Evolutionary conservation across 1,284 basidiomycete genomes (phyloP).

Genomic region (Rhizoctonia solani): DNA sequence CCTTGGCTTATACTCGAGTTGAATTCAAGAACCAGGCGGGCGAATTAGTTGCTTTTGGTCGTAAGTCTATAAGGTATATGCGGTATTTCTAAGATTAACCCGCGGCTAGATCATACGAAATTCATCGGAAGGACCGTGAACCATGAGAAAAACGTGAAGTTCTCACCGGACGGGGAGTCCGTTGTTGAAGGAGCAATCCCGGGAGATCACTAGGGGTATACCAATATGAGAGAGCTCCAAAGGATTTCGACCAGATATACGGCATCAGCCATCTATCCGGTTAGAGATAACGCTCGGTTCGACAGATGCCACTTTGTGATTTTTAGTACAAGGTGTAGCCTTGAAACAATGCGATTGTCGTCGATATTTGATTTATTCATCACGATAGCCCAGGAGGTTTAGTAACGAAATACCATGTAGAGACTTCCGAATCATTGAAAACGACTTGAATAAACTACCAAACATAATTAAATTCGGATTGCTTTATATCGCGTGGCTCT

Average conservation of each 20-base stretch:
- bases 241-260: not conserved
- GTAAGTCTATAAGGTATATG: constrained; percentile 50
- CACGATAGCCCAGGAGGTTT: too few relatives aligned
- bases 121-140: constrained; percentile 77
- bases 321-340: too few relatives aligned
- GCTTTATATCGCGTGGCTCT: too few relatives aligned
- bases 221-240: not conserved
- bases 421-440: too few relatives aligned
- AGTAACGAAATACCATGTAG: too few relatives aligned
- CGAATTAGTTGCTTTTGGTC: constrained; percentile 81
- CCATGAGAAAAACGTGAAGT: constrained; percentile 74
- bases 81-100: not conserved
- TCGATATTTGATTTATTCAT: too few relatives aligned
- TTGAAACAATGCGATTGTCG: too few relatives aligned
- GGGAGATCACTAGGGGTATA: not conserved
- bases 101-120: constrained; percentile 76
- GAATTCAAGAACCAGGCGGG: constrained; percentile 74
- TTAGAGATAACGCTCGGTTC: too few relatives aligned
- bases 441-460: too few relatives aligned
- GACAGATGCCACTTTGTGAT: too few relatives aligned
- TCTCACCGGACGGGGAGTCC: constrained; percentile 75
- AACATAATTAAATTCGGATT: too few relatives aligned
- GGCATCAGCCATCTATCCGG: too few relatives aligned
- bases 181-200: constrained; percentile 61
- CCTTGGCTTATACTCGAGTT: constrained; percentile 78